Percentiles rank a stretch among this genome's conserved stretches.
phyloP scores from a whole-genome alignment of 106 monocot species.

The Dendrobium catenatum region DNA sequence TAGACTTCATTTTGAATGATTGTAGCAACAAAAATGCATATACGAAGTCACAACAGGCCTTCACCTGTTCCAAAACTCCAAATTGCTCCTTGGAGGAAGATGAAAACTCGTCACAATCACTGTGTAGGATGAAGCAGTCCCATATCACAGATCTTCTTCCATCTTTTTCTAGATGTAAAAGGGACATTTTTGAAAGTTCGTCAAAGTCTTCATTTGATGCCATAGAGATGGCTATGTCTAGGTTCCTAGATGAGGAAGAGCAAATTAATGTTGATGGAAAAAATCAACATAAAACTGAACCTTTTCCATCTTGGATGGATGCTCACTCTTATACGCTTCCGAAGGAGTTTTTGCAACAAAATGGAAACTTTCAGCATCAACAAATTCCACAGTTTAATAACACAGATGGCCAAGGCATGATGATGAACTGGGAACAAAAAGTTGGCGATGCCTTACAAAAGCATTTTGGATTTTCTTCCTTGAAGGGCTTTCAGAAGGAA shows the following conservation, averaged over 20 bases:
- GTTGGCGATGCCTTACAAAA: slow-evolving; percentile 34
- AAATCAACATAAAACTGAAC: slow-evolving; percentile 1
- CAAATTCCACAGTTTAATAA: slow-evolving; percentile 5
- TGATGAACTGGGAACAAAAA: slow-evolving; percentile 36
- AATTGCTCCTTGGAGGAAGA: not conserved
- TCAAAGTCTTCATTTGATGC: slow-evolving; percentile 17
- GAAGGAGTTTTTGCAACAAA: slow-evolving; percentile 9
- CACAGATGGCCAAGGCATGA: slow-evolving; percentile 10
- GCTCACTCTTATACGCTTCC: not conserved
- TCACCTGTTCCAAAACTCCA: slow-evolving; percentile 17
- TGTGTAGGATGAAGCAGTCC: slow-evolving; percentile 46
- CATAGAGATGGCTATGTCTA: slow-evolving; percentile 8
- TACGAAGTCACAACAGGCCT: not conserved
- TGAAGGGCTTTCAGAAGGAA: slow-evolving; percentile 88
- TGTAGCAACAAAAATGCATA: slow-evolving; percentile 6
- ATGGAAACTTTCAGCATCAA: slow-evolving; percentile 1
- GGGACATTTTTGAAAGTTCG: slow-evolving; percentile 1
- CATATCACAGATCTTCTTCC: slow-evolving; percentile 50
- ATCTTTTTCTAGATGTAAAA: slow-evolving; percentile 20
- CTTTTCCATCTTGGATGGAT: slow-evolving; percentile 10
- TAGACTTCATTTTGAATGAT: slow-evolving; percentile 62
- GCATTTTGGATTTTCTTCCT: slow-evolving; percentile 76
- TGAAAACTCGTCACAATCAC: not conserved
- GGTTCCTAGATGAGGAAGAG: slow-evolving; percentile 5
- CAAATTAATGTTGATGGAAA: not conserved